phyloP scores from a whole-genome alignment of 140 eudicot genomes.

The Cichorium intybus region DNA sequence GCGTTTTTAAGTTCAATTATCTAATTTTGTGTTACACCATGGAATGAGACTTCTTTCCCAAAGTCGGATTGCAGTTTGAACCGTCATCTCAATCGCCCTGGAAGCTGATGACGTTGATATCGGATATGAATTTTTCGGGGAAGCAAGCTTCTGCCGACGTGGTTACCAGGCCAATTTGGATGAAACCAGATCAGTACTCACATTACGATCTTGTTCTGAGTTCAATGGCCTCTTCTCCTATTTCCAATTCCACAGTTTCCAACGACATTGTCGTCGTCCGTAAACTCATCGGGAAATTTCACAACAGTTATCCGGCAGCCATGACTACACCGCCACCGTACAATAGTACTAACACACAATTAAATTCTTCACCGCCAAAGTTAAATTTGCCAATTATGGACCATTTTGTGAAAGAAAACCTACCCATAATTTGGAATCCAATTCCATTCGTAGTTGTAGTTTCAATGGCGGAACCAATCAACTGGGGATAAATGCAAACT shows the following conservation, averaged over 20 bases:
- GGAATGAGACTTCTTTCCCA: constrained; percentile 52
- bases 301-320: constrained; percentile 23
- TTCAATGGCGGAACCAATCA: constrained; percentile 53
- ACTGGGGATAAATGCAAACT: constrained; percentile 24
- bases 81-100: constrained; percentile 11
- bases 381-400: constrained; percentile 40
- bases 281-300: constrained; percentile 52
- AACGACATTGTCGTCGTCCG: constrained; percentile 40
- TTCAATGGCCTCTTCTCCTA: constrained; percentile 65
- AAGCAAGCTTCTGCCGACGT: constrained; percentile 16
- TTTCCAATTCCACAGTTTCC: constrained; percentile 36
- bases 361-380: constrained; percentile 45
- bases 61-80: constrained; percentile 27
- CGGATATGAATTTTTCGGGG: constrained; percentile 29
- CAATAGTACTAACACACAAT: constrained; percentile 20
- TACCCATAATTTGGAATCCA: constrained; percentile 39
- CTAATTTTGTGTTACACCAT: constrained; percentile 19
- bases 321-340: constrained; percentile 6
- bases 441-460: constrained; percentile 55
- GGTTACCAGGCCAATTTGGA: constrained; percentile 16
- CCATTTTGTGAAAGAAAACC: constrained; percentile 40
- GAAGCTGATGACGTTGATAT: constrained; percentile 24
- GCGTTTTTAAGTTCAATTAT: background rate
- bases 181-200: constrained; percentile 21
- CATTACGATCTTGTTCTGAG: constrained; percentile 56